Evolutionary conservation across 2,329 filamentous ascomycete genomes (phyloP).

Genomic region (Fusarium poae): DNA sequence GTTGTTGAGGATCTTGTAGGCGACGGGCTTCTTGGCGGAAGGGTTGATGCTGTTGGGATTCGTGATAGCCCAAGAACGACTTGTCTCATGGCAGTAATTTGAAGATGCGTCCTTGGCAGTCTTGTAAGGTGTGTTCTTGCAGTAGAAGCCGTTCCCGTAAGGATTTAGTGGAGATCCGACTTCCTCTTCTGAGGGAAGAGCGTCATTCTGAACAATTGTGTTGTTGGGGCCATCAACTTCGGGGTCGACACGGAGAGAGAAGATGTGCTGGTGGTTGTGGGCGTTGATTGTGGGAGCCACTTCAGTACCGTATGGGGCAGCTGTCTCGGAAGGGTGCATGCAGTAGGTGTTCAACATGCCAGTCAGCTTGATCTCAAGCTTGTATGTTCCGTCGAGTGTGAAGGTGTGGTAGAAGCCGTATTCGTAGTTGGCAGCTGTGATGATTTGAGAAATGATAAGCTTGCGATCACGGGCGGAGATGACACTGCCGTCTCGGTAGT

Average conservation of each 20-base stretch:
- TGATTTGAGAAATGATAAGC: conserved; percentile 73
- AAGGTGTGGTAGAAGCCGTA: conserved; percentile 60
- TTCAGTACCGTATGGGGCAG: conserved; percentile 72
- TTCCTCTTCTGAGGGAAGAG: conserved; percentile 75
- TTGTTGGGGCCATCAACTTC: conserved; percentile 73
- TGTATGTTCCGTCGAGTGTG: conserved; percentile 74
- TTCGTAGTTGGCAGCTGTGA: conserved; percentile 76
- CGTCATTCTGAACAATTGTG: conserved; percentile 81
- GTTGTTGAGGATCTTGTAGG: conserved; percentile 90
- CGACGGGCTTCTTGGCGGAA: conserved; percentile 84
- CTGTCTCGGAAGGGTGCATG: conserved; percentile 56
- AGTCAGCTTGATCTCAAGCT: conserved; percentile 66
- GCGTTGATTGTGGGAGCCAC: conserved; percentile 73
- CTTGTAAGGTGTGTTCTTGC: conserved; percentile 82
- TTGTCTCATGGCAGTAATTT: conserved; percentile 84
- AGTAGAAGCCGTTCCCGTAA: conserved; percentile 92
- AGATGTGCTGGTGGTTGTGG: conserved; percentile 79
- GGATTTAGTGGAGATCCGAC: conserved; percentile 85
- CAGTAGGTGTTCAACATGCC: conserved; percentile 60
- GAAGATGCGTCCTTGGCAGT: conserved; percentile 77
- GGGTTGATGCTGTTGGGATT: conserved; percentile 87
- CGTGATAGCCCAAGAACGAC: conserved; percentile 89
- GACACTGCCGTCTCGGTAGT: conserved; percentile 70
- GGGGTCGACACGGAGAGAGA: conserved; percentile 75
- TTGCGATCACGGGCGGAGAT: conserved; percentile 70